Base-by-base conservation (phyloP, 192 early-diverging fungal genomes). In the Coemansia javaensis region DNA sequence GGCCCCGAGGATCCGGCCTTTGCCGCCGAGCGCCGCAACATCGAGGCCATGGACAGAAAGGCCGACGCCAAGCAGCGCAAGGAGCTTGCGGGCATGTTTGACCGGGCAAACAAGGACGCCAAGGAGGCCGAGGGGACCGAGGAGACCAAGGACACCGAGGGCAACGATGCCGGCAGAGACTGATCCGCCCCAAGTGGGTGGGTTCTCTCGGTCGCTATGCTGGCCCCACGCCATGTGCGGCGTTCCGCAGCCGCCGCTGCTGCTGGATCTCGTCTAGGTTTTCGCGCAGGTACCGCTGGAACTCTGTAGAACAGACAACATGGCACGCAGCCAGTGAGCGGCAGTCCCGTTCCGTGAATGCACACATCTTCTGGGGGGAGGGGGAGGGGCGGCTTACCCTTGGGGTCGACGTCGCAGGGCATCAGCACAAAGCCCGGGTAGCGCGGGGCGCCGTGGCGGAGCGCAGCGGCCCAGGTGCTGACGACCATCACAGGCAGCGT, bases 41-140 rank as follows among this genome's bases (percentile, higher is more conserved):
- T 74, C 21, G 43, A 35, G 23, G 22, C 28, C 47, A 62, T 44
- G 50, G 70, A 74, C 15, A 65, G 53, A 41, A 47, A 58, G 47
- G 53, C 63, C 7, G 63, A 62, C 12, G 30, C 15, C 37, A 74
- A 74, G 59, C 63, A 66, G 70, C 63, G 59, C 43, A 50, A 57
- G 47, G 57, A 62, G 35, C 41, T 74, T 35, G 53, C 44, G 1
- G 70, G 70, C 36, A 74, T 74, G 70, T 74, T 74, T 50, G 58
- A 66, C 47, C 63, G 70, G 15, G 50, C 50, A 10, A 66, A 56
- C 21, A 48, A 56, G 23, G 24, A 25, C 5, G 25, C 20, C n/a
- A n/a, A n/a, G n/a, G n/a, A n/a, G n/a, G n/a, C n/a, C n/a, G n/a
- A n/a, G n/a, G n/a, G n/a, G n/a, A n/a, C n/a, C n/a, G n/a, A n/a